Conservation (phyloP, 257 asterid species). For the Solanum bukasovii region DNA sequence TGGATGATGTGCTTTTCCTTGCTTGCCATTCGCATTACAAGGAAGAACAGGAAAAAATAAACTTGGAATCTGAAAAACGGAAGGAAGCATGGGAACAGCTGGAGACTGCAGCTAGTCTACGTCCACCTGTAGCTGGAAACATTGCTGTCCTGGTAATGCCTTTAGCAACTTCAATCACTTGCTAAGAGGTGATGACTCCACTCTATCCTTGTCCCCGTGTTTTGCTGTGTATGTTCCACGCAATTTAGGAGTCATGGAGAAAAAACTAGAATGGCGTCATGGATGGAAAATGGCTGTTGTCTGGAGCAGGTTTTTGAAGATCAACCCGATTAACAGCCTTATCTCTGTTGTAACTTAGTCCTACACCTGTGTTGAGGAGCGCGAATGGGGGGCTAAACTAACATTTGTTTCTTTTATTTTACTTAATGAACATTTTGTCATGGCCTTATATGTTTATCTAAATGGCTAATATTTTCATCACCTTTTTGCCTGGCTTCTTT, state of each 20-base stretch:
- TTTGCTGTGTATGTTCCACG: background rate
- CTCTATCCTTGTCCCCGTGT: background rate
- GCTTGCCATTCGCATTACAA: conserved; percentile 46
- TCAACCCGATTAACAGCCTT: background rate
- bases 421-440: background rate
- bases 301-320: background rate
- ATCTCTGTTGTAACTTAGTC: background rate
- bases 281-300: background rate
- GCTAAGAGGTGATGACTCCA: conserved; percentile 7
- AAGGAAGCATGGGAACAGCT: conserved; percentile 51
- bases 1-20: conserved; percentile 54
- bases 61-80: conserved; percentile 26
- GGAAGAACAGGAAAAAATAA: conserved; percentile 37
- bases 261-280: background rate
- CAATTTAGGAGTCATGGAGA: background rate
- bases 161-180: conserved; percentile 9
- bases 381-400: background rate
- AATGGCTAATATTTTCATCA: background rate
- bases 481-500: background rate
- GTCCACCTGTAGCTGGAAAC: conserved; percentile 51
- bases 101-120: conserved; percentile 44
- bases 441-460: background rate
- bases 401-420: background rate
- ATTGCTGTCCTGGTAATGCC: conserved; percentile 55
- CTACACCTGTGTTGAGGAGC: background rate